Evolutionary conservation across 306 rosid species (phyloP).

Genomic region (Betula pendula): DNA sequence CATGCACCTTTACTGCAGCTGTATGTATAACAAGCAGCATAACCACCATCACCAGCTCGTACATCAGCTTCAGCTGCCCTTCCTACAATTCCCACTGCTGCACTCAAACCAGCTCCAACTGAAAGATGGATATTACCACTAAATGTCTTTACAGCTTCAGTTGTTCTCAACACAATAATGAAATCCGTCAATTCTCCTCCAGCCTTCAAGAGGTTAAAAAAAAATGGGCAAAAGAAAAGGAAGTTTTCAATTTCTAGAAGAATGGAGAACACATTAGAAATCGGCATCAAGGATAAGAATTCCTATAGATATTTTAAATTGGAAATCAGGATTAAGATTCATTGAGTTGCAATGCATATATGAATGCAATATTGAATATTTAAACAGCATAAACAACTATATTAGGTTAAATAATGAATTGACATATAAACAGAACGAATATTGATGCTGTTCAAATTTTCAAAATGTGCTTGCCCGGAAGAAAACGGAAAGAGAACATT

Average conservation of each 20-base stretch:
- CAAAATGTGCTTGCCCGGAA: neutral
- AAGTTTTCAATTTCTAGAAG: constrained; percentile 23
- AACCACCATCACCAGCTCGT: constrained; percentile 98
- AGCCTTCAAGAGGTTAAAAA: constrained; percentile 44
- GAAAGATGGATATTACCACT: constrained; percentile 77
- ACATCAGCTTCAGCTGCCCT: constrained; percentile 91
- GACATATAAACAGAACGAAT: neutral
- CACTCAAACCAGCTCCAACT: constrained; percentile 92
- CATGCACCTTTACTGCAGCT: constrained; percentile 90
- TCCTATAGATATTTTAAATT: neutral
- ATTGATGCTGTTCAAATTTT: neutral
- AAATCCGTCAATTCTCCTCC: constrained; percentile 98
- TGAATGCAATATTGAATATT: neutral
- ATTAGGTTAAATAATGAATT: neutral
- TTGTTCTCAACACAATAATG: constrained; percentile 81
- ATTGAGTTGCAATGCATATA: neutral
- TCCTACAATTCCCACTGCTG: constrained; percentile 85
- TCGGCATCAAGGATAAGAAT: neutral
- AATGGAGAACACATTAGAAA: constrained; percentile 2
- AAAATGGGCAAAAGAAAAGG: neutral
- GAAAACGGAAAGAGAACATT: constrained; percentile 20
- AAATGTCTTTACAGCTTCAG: constrained; percentile 79
- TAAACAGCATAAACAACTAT: neutral
- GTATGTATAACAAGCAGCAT: constrained; percentile 86
- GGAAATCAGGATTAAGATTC: neutral